Evolutionary conservation across 1,284 basidiomycete species (phyloP).

Genomic region (Ustilago crameri): DNA sequence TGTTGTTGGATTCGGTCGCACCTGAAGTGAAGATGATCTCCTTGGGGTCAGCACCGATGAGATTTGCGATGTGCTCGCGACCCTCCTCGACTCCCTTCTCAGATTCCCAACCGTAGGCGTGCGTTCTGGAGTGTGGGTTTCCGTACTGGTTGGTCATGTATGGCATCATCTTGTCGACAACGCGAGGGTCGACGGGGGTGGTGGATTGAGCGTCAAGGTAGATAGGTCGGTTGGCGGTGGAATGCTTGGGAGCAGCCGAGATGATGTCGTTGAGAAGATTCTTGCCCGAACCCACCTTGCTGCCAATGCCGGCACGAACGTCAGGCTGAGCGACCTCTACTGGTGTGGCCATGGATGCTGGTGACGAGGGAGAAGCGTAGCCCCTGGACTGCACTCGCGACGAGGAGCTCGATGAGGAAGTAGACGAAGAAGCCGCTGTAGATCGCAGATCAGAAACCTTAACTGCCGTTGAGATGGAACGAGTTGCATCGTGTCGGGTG

Average conservation of each 20-base stretch:
- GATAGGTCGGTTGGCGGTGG: slow-evolving; percentile 62
- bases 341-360: slow-evolving; percentile 58
- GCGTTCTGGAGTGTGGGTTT: slow-evolving; percentile 97
- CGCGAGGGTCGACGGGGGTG: slow-evolving; percentile 95
- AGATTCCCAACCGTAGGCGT: slow-evolving; percentile 99
- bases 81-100: slow-evolving; percentile 93
- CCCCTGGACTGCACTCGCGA: slow-evolving; percentile 19
- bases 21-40: slow-evolving; percentile 98
- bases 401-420: slow-evolving; percentile 15
- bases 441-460: slow-evolving; percentile 3
- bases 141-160: slow-evolving; percentile 96
- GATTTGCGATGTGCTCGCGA: slow-evolving; percentile 86
- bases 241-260: slow-evolving; percentile 31
- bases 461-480: slow-evolving; percentile 1
- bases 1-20: slow-evolving; percentile 98
- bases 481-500: slow-evolving; percentile 22
- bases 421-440: slow-evolving; percentile 1
- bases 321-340: slow-evolving; percentile 58
- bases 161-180: slow-evolving; percentile 96
- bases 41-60: slow-evolving; percentile 93
- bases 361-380: slow-evolving; percentile 54
- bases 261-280: slow-evolving; percentile 49
- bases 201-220: slow-evolving; percentile 74
- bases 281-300: slow-evolving; percentile 48
- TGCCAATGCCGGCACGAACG: slow-evolving; percentile 49